Conservation (phyloP, 495 filamentous ascomycete genomes). For the Achaetomiella virescens region DNA sequence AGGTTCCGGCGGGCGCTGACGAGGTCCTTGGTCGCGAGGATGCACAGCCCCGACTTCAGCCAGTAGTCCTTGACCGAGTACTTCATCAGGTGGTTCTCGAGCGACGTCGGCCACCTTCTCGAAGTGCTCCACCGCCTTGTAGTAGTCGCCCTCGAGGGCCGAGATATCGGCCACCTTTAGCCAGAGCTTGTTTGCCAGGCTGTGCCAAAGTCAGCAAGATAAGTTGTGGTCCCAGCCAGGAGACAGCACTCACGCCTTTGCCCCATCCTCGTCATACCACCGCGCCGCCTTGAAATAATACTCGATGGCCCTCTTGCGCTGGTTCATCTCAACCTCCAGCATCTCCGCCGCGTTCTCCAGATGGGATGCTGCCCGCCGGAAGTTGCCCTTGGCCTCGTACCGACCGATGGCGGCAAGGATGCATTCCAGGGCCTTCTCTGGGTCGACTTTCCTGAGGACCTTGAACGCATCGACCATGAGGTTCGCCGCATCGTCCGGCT, state of each 20-base stretch:
- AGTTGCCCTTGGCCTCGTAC: constrained; percentile 78
- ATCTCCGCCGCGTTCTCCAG: constrained; percentile 80
- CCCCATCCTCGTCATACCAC: constrained; percentile 83
- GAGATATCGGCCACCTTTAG: constrained; percentile 84
- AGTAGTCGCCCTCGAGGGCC: constrained; percentile 73
- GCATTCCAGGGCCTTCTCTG: constrained; percentile 69
- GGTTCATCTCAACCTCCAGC: constrained; percentile 70
- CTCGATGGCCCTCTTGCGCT: constrained; percentile 67
- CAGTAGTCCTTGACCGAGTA: constrained; percentile 92
- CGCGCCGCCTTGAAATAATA: constrained; percentile 74
- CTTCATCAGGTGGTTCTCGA: constrained; percentile 78
- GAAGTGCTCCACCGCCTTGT: constrained; percentile 70
- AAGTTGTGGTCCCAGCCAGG: neutral
- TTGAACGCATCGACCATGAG: constrained; percentile 68
- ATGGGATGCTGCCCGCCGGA: constrained; percentile 79
- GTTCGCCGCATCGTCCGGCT: constrained; percentile 85
- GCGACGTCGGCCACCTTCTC: constrained; percentile 69
- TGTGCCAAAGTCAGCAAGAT: constrained; percentile 27
- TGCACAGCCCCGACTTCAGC: constrained; percentile 81
- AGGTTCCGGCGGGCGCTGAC: constrained; percentile 71
- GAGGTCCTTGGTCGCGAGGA: constrained; percentile 68
- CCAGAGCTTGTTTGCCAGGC: constrained; percentile 82
- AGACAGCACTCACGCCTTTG: constrained; percentile 59
- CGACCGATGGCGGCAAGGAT: constrained; percentile 68
- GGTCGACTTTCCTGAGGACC: constrained; percentile 73